Evolutionary conservation across 176 grass and related monocot genomes (phyloP).

Genomic region (Hordeum marinum): DNA sequence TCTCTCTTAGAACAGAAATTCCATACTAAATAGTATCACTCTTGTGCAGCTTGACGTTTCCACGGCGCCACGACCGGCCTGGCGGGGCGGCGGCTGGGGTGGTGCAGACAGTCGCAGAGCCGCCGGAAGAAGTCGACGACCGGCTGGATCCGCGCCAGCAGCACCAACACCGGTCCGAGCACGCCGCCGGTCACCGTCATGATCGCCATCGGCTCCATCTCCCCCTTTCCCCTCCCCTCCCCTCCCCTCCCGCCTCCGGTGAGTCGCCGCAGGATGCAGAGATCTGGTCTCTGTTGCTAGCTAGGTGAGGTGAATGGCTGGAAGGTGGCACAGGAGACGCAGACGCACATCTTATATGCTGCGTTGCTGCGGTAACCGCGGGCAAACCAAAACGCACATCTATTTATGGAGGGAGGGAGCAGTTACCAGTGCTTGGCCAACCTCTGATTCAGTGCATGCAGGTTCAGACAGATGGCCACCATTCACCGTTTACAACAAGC

Average conservation of each 20-base stretch:
- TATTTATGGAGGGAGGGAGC: constrained; percentile 7
- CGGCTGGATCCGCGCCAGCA: constrained; percentile 30
- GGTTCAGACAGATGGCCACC: neutral
- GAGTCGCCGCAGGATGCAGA: neutral
- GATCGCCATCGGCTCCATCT: constrained; percentile 38
- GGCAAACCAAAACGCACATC: neutral
- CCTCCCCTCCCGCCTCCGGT: neutral
- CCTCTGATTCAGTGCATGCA: neutral
- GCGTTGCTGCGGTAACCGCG: neutral
- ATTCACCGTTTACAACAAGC: too few species aligned
- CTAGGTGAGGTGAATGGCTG: neutral
- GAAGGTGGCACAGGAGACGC: neutral
- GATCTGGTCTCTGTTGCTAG: neutral
- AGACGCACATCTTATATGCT: neutral
- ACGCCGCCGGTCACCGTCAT: constrained; percentile 36
- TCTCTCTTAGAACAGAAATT: too few species aligned
- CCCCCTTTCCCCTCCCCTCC: too few species aligned
- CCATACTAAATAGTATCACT: neutral
- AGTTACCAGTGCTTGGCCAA: neutral
- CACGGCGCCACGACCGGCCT: constrained; percentile 28
- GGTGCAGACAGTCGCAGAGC: constrained; percentile 24
- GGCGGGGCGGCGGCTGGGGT: constrained; percentile 19
- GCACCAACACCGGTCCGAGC: constrained; percentile 24
- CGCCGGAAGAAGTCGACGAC: constrained; percentile 23
- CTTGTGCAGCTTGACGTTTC: neutral